These are phyloP conservation scores for Aureobasidium vineae DNA, from an alignment of 2,329 filamentous ascomycete species.

Conservation along the genomic window DNA sequence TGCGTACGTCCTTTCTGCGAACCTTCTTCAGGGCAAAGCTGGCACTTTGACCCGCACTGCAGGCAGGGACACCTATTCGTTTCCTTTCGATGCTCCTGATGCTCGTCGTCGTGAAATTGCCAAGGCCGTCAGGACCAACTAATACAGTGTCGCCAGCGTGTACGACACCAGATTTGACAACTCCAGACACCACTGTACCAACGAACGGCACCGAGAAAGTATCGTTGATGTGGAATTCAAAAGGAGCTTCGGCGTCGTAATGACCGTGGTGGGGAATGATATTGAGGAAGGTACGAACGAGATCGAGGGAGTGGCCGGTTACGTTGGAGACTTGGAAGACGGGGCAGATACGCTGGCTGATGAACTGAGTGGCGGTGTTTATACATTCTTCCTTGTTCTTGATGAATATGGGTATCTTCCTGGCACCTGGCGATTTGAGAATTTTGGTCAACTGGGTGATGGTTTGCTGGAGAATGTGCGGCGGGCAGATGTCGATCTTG, in stretches of 20 bases:
- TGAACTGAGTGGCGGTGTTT: slow-evolving; percentile 93
- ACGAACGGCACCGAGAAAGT: slow-evolving; percentile 98
- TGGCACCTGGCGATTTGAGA: slow-evolving; percentile 85
- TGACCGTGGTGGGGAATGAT: slow-evolving; percentile 92
- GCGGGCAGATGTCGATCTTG: slow-evolving; percentile 97
- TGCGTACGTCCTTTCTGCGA: slow-evolving; percentile 86
- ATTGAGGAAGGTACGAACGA: slow-evolving; percentile 90
- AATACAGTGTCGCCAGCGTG: slow-evolving; percentile 88
- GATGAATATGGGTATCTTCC: slow-evolving; percentile 96
- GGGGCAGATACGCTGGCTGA: slow-evolving; percentile 91
- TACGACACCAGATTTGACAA: slow-evolving; percentile 78
- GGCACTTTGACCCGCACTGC: slow-evolving; percentile 86
- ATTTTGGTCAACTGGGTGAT: slow-evolving; percentile 89
- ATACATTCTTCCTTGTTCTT: slow-evolving; percentile 88
- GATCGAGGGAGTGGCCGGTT: slow-evolving; percentile 83
- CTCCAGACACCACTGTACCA: slow-evolving; percentile 91
- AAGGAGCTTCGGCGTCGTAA: slow-evolving; percentile 82
- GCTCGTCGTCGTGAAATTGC: slow-evolving; percentile 81
- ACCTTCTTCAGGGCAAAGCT: slow-evolving; percentile 88
- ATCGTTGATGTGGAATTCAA: slow-evolving; percentile 95
- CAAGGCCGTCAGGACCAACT: slow-evolving; percentile 85
- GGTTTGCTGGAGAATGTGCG: slow-evolving; percentile 91
- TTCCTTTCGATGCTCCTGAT: slow-evolving; percentile 95
- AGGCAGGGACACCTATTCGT: slow-evolving; percentile 81
- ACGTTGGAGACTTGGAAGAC: slow-evolving; percentile 99